Percentiles rank a stretch among this genome's conserved stretches.
Conservation (phyloP, 768 basidiomycete species). For the Lyophyllum decastes region DNA sequence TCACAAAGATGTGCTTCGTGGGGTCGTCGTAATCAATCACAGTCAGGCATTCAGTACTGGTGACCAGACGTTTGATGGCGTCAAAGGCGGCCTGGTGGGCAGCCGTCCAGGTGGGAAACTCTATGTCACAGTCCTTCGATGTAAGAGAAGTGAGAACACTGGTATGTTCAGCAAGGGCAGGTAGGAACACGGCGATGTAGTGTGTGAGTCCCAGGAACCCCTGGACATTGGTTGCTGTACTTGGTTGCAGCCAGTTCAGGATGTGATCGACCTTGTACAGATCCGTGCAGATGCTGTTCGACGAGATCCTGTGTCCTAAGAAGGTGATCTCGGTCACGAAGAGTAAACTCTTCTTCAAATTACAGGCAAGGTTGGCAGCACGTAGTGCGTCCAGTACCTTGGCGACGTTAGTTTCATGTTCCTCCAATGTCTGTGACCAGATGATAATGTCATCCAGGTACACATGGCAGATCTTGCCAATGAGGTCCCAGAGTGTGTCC, state of each 20-base stretch:
- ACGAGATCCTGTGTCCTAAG: conserved; percentile 33
- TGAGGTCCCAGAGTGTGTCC: conserved; percentile 26
- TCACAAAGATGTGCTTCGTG: conserved; percentile 24
- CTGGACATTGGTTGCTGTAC: conserved; percentile 24
- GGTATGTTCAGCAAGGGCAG: not conserved
- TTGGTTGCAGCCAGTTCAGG: conserved; percentile 30
- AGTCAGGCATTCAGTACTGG: conserved; percentile 1
- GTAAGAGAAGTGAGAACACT: conserved; percentile 23
- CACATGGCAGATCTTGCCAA: conserved; percentile 43
- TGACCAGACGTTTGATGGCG: conserved; percentile 10
- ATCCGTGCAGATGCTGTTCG: conserved; percentile 27
- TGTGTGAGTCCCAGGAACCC: conserved; percentile 31
- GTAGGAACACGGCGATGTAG: conserved; percentile 23
- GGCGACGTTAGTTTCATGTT: conserved; percentile 28
- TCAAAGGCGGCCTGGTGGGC: conserved; percentile 26
- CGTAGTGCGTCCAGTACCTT: conserved; percentile 22
- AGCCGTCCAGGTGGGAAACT: conserved; percentile 27
- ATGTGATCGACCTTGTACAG: conserved; percentile 26
- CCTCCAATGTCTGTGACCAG: conserved; percentile 36
- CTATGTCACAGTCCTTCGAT: conserved; percentile 22
- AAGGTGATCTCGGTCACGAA: conserved; percentile 24
- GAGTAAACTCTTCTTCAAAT: not conserved
- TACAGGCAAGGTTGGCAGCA: not conserved
- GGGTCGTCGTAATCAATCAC: conserved; percentile 16
- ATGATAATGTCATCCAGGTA: conserved; percentile 50